Percentiles rank a stretch among this genome's conserved stretches.
These are phyloP conservation scores for Effrenium voratum DNA, from an alignment of 73 alveolate genomes.

Conservation along the genomic window DNA sequence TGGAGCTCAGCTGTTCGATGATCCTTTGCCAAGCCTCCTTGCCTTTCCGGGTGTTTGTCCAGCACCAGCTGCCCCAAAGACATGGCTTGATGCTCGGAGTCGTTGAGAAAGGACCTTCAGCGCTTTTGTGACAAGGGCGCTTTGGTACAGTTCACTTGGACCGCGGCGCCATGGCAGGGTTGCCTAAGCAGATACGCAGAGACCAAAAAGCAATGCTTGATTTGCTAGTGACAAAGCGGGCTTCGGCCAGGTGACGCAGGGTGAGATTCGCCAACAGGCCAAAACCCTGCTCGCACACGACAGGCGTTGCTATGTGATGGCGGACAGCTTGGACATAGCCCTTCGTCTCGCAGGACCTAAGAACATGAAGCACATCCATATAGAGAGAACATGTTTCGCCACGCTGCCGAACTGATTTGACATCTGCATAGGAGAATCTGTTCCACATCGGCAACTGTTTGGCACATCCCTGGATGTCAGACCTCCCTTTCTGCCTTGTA, in stretches of 20 bases:
- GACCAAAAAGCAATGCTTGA: neutral
- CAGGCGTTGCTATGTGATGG: constrained; percentile 38
- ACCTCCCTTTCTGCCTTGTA: no score
- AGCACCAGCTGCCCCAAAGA: constrained; percentile 80
- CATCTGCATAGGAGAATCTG: no score
- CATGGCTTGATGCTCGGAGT: constrained; percentile 53
- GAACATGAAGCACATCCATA: no score
- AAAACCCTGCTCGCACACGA: constrained; percentile 89
- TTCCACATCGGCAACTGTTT: no score
- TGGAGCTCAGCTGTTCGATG: neutral
- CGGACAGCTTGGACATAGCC: constrained; percentile 77
- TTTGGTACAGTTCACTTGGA: neutral
- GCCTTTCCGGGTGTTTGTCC: constrained; percentile 85
- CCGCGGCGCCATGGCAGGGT: constrained; percentile 86
- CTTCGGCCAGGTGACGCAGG: constrained; percentile 26
- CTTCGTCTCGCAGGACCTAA: constrained; percentile 80
- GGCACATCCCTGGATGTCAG: no score
- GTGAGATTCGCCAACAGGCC: constrained; percentile 79
- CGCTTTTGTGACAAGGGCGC: no score
- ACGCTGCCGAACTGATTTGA: no score
- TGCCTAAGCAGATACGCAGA: neutral
- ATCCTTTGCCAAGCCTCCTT: neutral
- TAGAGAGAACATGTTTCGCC: no score
- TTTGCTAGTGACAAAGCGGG: neutral
- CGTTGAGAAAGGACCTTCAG: constrained; percentile 71